These are phyloP conservation scores for Musa itinerans DNA, from an alignment of 176 grass and related monocot genomes.

Conservation along the genomic window DNA sequence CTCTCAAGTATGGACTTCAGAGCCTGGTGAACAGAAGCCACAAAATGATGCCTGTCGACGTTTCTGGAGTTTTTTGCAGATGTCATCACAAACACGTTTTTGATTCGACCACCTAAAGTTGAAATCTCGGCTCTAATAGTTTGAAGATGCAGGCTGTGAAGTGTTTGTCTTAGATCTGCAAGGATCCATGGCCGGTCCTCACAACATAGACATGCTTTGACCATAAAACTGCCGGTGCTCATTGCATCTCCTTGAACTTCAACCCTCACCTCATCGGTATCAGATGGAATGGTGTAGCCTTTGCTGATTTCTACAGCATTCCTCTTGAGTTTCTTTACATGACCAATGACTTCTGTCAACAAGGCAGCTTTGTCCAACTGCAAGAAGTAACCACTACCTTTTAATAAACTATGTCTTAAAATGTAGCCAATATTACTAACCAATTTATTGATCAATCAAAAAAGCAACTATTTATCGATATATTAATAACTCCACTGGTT, in stretches of 20 bases:
- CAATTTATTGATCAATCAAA: too few relatives aligned
- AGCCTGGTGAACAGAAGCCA: conserved; percentile 40
- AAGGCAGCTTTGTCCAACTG: conserved; percentile 94
- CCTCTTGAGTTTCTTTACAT: conserved; percentile 65
- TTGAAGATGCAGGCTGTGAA: conserved; percentile 41
- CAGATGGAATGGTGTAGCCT: conserved; percentile 55
- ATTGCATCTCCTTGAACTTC: conserved; percentile 22
- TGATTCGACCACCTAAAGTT: conserved; percentile 60
- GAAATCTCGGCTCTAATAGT: conserved; percentile 63
- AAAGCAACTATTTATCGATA: too few relatives aligned
- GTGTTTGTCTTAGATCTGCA: conserved; percentile 39
- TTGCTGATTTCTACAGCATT: conserved; percentile 35
- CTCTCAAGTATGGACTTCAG: conserved; percentile 45
- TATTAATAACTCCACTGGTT: too few relatives aligned
- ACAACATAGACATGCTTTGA: conserved; percentile 69
- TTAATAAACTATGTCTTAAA: too few relatives aligned
- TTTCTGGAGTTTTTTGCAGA: conserved; percentile 17
- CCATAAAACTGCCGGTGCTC: conserved; percentile 15
- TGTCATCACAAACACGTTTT: conserved; percentile 34
- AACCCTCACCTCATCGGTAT: conserved; percentile 57
- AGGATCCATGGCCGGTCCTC: conserved; percentile 62
- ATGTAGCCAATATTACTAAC: too few relatives aligned
- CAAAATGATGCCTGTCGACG: conserved; percentile 10
- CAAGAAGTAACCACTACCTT: background rate
- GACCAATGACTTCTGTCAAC: conserved; percentile 63